Conservation (phyloP, 208 protist species). For the Leishmania martiniquensis region DNA sequence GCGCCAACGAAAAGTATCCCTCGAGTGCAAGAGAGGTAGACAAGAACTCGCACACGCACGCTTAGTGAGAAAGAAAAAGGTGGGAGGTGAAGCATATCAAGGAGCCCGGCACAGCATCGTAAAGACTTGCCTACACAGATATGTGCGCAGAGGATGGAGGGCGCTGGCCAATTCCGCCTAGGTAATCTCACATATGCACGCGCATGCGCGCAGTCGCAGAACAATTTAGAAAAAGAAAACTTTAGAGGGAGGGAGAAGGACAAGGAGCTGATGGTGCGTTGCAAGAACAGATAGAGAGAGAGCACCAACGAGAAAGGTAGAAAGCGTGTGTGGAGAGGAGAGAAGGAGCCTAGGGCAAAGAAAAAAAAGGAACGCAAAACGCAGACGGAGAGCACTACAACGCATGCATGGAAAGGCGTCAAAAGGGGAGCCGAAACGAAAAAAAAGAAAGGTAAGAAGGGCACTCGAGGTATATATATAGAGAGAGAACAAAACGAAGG, state of each 20-base stretch:
- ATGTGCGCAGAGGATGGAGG: background rate
- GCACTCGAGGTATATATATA: background rate
- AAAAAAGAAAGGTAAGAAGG: constrained; percentile 1
- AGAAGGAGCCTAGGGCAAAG: too few species aligned
- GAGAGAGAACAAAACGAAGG: background rate
- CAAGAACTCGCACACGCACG: background rate
- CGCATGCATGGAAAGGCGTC: constrained; percentile 1
- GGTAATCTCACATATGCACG: background rate
- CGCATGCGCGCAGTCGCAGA: background rate
- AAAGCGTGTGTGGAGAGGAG: background rate
- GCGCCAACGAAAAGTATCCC: background rate
- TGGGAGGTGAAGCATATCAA: background rate
- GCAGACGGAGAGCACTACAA: constrained; percentile 3
- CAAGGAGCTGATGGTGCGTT: background rate
- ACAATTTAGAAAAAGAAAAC: constrained; percentile 1
- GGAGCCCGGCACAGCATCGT: background rate
- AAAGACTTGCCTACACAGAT: background rate
- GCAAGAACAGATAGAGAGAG: background rate
- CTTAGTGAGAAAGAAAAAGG: background rate
- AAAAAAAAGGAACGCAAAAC: too few species aligned
- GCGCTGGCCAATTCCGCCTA: background rate
- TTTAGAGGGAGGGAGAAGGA: background rate
- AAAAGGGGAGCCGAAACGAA: background rate
- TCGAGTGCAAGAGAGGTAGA: background rate
- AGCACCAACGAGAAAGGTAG: background rate